A percentile compares a stretch with the other conserved stretches of the same genome.
These are phyloP conservation scores for Starmerella floris DNA, from an alignment of 805 yeast genomes.

Conservation along the genomic window DNA sequence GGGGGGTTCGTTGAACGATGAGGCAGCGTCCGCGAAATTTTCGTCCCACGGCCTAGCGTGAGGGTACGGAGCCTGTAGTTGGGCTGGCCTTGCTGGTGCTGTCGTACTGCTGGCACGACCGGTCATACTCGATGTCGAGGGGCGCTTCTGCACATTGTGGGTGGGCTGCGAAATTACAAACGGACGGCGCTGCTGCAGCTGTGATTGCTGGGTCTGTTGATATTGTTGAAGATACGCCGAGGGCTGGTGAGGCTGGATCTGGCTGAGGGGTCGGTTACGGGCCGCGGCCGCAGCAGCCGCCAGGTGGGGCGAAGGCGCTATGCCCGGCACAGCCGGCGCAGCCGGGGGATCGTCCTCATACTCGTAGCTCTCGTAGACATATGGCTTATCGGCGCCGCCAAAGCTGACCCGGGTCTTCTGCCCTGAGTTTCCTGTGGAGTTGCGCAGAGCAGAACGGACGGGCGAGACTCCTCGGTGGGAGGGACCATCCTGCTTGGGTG, in stretches of 20 bases:
- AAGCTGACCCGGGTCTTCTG: constrained; percentile 16
- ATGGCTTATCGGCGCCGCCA: constrained; percentile 13
- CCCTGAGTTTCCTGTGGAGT: constrained; percentile 7
- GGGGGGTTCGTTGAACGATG: neutral
- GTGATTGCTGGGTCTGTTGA: neutral
- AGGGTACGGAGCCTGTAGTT: no score
- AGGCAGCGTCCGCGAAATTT: constrained; percentile 8
- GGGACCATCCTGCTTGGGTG: neutral
- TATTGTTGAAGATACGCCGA: neutral
- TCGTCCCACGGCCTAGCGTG: no score
- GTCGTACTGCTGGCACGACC: neutral
- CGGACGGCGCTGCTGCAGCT: constrained; percentile 1
- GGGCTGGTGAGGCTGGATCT: no score
- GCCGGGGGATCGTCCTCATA: constrained; percentile 15
- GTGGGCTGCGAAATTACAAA: constrained; percentile 4
- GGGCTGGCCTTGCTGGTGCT: neutral
- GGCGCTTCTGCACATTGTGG: constrained; percentile 11
- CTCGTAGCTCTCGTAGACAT: constrained; percentile 19
- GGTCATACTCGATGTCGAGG: constrained; percentile 10
- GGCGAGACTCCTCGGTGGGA: constrained; percentile 24
- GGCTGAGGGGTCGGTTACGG: neutral
- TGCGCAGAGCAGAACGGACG: constrained; percentile 26
- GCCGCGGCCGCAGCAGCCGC: constrained; percentile 16
- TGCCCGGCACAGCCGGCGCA: neutral
- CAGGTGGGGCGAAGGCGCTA: constrained; percentile 1